A percentile compares a stretch with the other conserved stretches of the same genome.
Evolutionary conservation across 371 early-diverging fungal species (phyloP).

Genomic region (Lichtheimia hyalospora): DNA sequence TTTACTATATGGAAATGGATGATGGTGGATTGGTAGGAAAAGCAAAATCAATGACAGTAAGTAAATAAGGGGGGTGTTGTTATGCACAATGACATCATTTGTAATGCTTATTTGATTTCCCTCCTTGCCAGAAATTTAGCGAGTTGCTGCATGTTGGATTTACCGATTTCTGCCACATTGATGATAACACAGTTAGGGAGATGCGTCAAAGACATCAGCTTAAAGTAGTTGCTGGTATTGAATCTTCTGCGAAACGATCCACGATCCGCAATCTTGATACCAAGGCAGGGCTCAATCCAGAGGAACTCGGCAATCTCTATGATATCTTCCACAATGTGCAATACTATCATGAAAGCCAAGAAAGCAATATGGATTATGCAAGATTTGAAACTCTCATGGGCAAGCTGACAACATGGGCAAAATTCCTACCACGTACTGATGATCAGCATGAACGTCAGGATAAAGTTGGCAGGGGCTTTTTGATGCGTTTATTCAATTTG

Average conservation of each 20-base stretch:
- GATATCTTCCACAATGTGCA: conserved; percentile 85
- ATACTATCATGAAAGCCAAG: conserved; percentile 61
- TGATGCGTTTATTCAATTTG: conserved; percentile 50
- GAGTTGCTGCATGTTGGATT: conserved; percentile 88
- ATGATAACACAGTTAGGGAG: conserved; percentile 75
- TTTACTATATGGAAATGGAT: background rate
- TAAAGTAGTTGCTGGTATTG: conserved; percentile 91
- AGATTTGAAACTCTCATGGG: conserved; percentile 38
- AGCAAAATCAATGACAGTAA: background rate
- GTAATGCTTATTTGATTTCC: background rate
- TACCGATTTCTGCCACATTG: conserved; percentile 86
- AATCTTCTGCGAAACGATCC: conserved; percentile 89
- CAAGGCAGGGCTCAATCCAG: conserved; percentile 76
- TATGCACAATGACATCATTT: too few relatives aligned
- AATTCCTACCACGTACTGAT: conserved; percentile 11
- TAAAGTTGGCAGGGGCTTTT: conserved; percentile 46
- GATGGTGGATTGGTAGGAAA: background rate
- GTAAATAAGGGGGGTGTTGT: background rate
- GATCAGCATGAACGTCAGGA: conserved; percentile 29
- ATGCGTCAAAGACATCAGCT: conserved; percentile 85
- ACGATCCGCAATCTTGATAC: conserved; percentile 79
- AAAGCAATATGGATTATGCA: conserved; percentile 32
- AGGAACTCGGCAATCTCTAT: conserved; percentile 83
- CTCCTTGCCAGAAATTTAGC: conserved; percentile 69
- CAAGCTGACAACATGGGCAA: conserved; percentile 37